Percentiles rank a stretch among this genome's conserved stretches.
phyloP scores from a whole-genome alignment of 495 filamentous ascomycete species.

The Entonaema liquescens region DNA sequence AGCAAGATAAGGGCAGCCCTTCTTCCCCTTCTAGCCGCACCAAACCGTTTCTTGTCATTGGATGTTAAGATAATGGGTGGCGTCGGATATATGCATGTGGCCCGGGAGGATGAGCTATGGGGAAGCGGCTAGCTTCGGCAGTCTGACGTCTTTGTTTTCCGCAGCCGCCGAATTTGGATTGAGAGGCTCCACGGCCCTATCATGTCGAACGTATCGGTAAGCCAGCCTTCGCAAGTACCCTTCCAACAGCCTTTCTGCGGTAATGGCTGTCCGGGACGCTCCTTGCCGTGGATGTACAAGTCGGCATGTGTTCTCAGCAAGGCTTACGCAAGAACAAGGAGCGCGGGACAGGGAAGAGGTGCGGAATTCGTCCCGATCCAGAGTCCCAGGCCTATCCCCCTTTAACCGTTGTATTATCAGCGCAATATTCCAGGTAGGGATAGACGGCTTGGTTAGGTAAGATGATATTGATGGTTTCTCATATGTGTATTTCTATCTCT shows the following conservation, averaged over 20 bases:
- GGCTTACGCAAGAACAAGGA: conserved; percentile 14
- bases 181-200: conserved; percentile 2
- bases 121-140: conserved; percentile 42
- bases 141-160: conserved; percentile 37
- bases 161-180: background rate
- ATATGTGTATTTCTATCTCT: conserved; percentile 6
- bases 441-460: background rate
- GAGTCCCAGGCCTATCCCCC: conserved; percentile 23
- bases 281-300: background rate
- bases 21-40: conserved; percentile 33
- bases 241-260: background rate
- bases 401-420: conserved; percentile 11
- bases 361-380: conserved; percentile 38
- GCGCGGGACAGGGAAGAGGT: background rate
- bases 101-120: background rate
- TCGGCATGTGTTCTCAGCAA: background rate
- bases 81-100: conserved; percentile 18
- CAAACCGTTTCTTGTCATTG: conserved; percentile 30
- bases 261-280: background rate
- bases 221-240: background rate
- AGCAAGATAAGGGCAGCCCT: conserved; percentile 3
- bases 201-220: background rate
- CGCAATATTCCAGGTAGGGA: background rate
- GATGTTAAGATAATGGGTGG: conserved; percentile 22
- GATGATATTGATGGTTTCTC: background rate